A percentile compares a stretch with the other conserved stretches of the same genome.
phyloP scores from a whole-genome alignment of 1,284 basidiomycete genomes.

The Leccinum ambiguum region DNA sequence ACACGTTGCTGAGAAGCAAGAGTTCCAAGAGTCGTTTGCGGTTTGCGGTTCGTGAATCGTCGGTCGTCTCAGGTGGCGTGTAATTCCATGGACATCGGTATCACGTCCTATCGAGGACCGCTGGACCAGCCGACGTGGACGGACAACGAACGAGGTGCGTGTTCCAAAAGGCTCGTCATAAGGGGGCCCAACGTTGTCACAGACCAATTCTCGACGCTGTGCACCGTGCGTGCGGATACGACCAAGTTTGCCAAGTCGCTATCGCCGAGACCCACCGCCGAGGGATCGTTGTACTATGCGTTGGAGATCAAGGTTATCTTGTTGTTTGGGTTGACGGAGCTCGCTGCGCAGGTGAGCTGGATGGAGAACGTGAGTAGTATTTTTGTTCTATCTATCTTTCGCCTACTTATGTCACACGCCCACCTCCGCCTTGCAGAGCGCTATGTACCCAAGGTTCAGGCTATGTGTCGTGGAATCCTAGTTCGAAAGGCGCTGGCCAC shows the following conservation, averaged over 20 bases:
- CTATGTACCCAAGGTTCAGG: no score
- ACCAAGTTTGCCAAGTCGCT: conserved; percentile 29
- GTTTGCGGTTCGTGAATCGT: no score
- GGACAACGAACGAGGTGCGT: no score
- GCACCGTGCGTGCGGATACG: conserved; percentile 39
- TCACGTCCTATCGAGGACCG: no score
- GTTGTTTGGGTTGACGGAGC: conserved; percentile 46
- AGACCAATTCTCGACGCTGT: conserved; percentile 42
- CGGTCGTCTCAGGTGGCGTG: no score
- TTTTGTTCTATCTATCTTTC: neutral
- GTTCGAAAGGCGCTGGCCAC: no score
- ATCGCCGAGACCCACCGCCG: conserved; percentile 16
- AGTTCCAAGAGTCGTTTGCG: no score
- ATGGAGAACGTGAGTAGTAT: conserved; percentile 37
- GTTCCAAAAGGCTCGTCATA: no score
- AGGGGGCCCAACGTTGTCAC: neutral
- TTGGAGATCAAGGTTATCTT: conserved; percentile 41
- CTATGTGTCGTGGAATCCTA: no score
- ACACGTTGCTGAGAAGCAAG: conserved; percentile 23
- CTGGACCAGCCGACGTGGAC: no score
- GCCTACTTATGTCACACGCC: conserved; percentile 6
- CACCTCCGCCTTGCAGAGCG: no score
- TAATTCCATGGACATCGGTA: no score
- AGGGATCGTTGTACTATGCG: conserved; percentile 33
- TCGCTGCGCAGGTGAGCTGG: conserved; percentile 46